These are phyloP conservation scores for Gynandropsis gynandra DNA, from an alignment of 345 rosid genomes.

Conservation along the genomic window DNA sequence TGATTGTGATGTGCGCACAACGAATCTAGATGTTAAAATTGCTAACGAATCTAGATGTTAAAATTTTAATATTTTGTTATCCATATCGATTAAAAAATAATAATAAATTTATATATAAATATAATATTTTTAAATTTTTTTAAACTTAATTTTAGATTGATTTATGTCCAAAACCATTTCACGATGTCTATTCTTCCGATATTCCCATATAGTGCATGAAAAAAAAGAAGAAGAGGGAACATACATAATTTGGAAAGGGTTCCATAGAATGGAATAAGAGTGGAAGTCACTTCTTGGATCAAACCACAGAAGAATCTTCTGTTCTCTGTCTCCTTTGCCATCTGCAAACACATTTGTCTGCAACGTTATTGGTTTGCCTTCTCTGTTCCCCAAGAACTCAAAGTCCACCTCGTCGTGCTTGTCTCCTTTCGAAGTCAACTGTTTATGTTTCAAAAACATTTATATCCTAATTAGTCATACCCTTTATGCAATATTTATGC, in stretches of 20 bases:
- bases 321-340: conserved; percentile 56
- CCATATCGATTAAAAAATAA: too few relatives aligned
- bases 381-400: conserved; percentile 59
- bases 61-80: too few relatives aligned
- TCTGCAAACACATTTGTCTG: conserved; percentile 56
- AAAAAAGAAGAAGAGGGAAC: conserved; percentile 13
- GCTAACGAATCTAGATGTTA: too few relatives aligned
- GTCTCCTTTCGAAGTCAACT: conserved; percentile 33
- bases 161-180: too few relatives aligned
- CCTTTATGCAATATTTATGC: neutral
- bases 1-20: too few relatives aligned
- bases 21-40: too few relatives aligned
- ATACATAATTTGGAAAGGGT: conserved; percentile 63
- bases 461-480: too few relatives aligned
- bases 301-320: conserved; percentile 56
- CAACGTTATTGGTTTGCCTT: conserved; percentile 43
- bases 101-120: too few relatives aligned
- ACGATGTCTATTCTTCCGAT: too few relatives aligned
- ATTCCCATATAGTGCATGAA: too few relatives aligned
- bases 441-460: neutral
- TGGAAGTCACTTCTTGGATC: conserved; percentile 54
- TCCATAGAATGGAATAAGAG: conserved; percentile 60
- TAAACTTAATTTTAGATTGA: too few relatives aligned
- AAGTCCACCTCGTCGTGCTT: conserved; percentile 62
- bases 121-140: too few relatives aligned